Percentiles rank a stretch among this genome's conserved stretches.
phyloP scores from a whole-genome alignment of 2,329 filamentous ascomycete genomes.

The Phialophora expanda region DNA sequence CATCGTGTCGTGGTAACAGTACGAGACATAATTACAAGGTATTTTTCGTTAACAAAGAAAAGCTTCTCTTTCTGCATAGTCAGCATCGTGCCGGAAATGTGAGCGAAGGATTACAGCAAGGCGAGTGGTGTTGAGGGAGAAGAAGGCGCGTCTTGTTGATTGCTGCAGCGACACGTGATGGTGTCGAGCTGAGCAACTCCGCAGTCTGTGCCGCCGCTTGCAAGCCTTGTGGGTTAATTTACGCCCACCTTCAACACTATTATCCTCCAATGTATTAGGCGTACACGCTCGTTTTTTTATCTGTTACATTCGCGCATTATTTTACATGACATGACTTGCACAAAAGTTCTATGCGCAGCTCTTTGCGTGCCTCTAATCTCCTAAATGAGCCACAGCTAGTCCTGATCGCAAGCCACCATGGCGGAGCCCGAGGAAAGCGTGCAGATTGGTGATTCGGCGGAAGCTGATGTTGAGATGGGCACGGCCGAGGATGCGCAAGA shows the following conservation, averaged over 20 bases:
- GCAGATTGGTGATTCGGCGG: conserved; percentile 32
- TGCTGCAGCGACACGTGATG: conserved; percentile 1
- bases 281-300: background rate
- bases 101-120: background rate
- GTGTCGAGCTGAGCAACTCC: background rate
- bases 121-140: background rate
- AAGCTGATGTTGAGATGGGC: conserved; percentile 42
- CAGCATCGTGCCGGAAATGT: background rate
- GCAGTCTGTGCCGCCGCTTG: background rate
- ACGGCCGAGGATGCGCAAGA: conserved; percentile 36
- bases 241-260: background rate
- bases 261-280: background rate
- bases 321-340: no score
- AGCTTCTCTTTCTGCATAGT: background rate
- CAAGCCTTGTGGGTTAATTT: background rate
- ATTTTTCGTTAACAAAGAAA: background rate
- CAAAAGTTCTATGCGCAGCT: background rate
- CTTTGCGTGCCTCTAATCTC: background rate
- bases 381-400: background rate
- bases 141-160: background rate
- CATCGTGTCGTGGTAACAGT: background rate
- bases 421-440: conserved; percentile 38
- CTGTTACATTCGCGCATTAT: background rate
- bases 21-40: background rate
- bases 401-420: conserved; percentile 28